Evolutionary conservation across 176 grass and related monocot genomes (phyloP), one percentile per base, ranked within the genome.

Genomic region (Triticum turgidum): DNA sequence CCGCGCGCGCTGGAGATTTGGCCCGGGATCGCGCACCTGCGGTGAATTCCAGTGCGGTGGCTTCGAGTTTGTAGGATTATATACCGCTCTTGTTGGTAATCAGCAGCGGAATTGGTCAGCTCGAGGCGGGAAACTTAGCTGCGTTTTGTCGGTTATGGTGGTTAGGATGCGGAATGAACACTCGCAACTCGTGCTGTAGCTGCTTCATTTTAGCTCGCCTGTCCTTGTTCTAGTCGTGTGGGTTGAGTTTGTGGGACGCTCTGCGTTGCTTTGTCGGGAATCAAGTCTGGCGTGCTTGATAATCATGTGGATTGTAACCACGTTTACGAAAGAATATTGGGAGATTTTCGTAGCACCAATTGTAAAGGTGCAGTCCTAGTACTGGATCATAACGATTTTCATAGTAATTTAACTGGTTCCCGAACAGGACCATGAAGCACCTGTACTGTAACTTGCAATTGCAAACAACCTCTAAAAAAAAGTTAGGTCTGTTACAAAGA

Each of bases 91-190:
- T 29, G n/a, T 38, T 15, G 61, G 37, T 13, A 61, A 24, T 44
- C 38, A 4, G 38, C 7, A 3, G 62, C 62, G n/a, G 69, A 85
- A 85, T 91, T 51, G 69, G 5, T 54, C 78, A 11, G 49, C 69
- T 71, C 44, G 5, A 49, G 82, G 85, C 85, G 76, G 86, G 82
- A 91, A 88, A 81, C 75, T 81, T 0, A 54, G 17, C 69, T 64
- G 37, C 51, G 47, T 77, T 65, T 44, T 62, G 70, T 85, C 25
- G 11, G 81, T 69, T 91, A 76, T 9, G 67, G 61, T 75, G 11
- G 81, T 87, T 84, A 65, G 27, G 62, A 76, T 69, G 22, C 69
- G 61, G n/a, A 76, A 20, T 38, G 20, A 66, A 42, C n/a, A 22
- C 49, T 39, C n/a, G 32, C 18, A 69, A 61, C 56, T 66, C 4